Conservation (phyloP, 192 early-diverging fungal genomes). For the Coemansia sp. region DNA sequence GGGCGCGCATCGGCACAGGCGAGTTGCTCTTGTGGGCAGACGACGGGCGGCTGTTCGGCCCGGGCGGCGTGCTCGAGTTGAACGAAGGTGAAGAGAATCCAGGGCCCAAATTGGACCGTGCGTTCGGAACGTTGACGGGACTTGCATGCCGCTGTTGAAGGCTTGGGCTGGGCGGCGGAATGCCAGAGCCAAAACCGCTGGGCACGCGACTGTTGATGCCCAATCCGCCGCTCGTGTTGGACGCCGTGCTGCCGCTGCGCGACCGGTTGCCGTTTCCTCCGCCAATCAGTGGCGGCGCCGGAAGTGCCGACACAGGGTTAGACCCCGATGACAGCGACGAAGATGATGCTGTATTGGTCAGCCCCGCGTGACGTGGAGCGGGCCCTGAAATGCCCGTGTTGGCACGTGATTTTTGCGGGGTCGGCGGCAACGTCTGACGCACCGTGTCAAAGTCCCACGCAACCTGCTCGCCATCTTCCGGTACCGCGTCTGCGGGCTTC, state of each 20-base stretch:
- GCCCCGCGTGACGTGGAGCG: background rate
- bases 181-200: conserved; percentile 37
- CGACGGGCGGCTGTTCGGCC: conserved; percentile 47
- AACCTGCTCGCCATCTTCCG: conserved; percentile 37
- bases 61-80: conserved; percentile 36
- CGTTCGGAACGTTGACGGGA: conserved; percentile 20
- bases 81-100: background rate
- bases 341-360: conserved; percentile 20
- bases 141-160: conserved; percentile 47
- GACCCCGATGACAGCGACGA: conserved; percentile 27
- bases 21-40: conserved; percentile 41
- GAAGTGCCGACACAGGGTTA: conserved; percentile 35
- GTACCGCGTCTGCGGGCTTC: conserved; percentile 23
- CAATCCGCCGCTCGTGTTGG: conserved; percentile 32
- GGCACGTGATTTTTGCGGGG: conserved; percentile 27
- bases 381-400: background rate
- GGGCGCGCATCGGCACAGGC: conserved; percentile 18
- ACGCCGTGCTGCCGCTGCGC: conserved; percentile 55
- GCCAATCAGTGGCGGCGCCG: conserved; percentile 46
- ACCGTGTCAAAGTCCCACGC: conserved; percentile 53
- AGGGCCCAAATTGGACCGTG: conserved; percentile 32
- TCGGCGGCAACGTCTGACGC: conserved; percentile 40
- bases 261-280: conserved; percentile 45
- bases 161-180: conserved; percentile 48
- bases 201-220: conserved; percentile 31